Base-by-base conservation (phyloP, 352 stramenopile genomes). In the Globisporangium parvum region DNA sequence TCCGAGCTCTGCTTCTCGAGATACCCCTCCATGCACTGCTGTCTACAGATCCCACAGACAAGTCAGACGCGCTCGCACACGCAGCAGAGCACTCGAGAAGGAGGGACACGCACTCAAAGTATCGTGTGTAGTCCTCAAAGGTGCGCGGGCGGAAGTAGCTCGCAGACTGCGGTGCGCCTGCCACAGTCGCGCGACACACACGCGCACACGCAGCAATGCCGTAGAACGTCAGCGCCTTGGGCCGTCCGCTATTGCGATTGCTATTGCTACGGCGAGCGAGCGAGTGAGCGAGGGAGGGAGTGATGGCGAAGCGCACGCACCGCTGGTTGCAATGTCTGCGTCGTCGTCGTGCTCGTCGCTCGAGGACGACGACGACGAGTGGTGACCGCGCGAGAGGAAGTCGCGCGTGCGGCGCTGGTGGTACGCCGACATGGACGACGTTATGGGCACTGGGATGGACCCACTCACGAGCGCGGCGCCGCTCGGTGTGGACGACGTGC, bases 1-100 rank as follows among this genome's bases (percentile, higher is more conserved):
- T 91, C 81, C 14, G 67, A 71, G 68, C 81, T 91, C 67, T 94
- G 82, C 54, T 94, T 94, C 57, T 92, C 81, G 24, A 94, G 57
- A 53, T 83, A 87, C 14, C 85, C 85, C 44, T 87, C 73, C 80
- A 90, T 87, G 57, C 75, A 80, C 23, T 74, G 74, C 63, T 80
- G 77, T 57, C 79, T 90, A 46, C 24, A 51, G 24, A 10, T 24
- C 41, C 9, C 18, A 14, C 8, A 17, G 2, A 6, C 41, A 5
- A 24, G 15, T 35, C 23, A 39, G 23, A n/a, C n/a, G n/a, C n/a
- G n/a, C n/a, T 21, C 24, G 1, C 28, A 42, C 28, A 18, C 12
- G 10, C 47, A 41, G 5, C 15, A 6, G 28, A 1, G 1, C 15
- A 39, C 23, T 9, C 23, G 41, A 47, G 17, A 47, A 18, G 26